These are phyloP conservation scores for Apiotrichum domesticum DNA, from an alignment of 1,284 basidiomycete genomes.

Conservation along the genomic window DNA sequence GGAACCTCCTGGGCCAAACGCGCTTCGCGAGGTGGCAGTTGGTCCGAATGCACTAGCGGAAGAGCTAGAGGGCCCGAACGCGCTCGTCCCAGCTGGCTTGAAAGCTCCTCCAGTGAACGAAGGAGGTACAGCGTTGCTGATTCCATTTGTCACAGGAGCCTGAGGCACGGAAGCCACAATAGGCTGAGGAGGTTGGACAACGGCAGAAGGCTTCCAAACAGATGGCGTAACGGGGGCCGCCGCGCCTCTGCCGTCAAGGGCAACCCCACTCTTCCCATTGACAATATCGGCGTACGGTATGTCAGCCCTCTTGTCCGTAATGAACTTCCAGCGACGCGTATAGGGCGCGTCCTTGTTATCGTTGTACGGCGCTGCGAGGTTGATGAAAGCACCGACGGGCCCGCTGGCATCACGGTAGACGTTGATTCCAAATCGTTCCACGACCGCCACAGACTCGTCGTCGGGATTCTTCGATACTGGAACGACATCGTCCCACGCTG, in stretches of 20 bases:
- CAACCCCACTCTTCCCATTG: constrained; percentile 57
- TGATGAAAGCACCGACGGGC: constrained; percentile 51
- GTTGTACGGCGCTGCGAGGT: constrained; percentile 57
- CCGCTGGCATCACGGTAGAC: constrained; percentile 36
- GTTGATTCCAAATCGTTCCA: constrained; percentile 37
- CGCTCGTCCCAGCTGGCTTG: not conserved
- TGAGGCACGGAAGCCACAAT: too few species aligned
- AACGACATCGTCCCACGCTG: constrained; percentile 42
- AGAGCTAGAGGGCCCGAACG: not conserved
- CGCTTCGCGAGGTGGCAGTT: too few species aligned
- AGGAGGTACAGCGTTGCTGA: not conserved
- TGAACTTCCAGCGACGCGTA: constrained; percentile 61
- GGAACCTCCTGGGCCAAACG: too few species aligned
- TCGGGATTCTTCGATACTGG: constrained; percentile 21
- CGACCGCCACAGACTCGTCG: constrained; percentile 31
- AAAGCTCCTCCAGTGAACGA: not conserved
- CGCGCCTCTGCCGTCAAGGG: constrained; percentile 11
- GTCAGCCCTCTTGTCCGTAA: constrained; percentile 64
- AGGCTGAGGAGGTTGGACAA: not conserved
- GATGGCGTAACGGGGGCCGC: not conserved
- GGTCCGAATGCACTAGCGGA: too few species aligned
- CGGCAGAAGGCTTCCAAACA: not conserved
- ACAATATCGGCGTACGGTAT: constrained; percentile 66
- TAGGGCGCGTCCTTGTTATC: constrained; percentile 62
- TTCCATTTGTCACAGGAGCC: not conserved